Percentiles rank a stretch among this genome's conserved stretches.
Evolutionary conservation across 129 eudicot species (phyloP).

Genomic region (Helianthus annuus): HanXRQr2.0-SUNRISE NC_035448.2:9760961-9761460

Average conservation of each 20-base stretch:
- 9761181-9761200: constrained; percentile 97
- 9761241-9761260: constrained; percentile 89
- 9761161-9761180: constrained; percentile 38
- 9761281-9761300: constrained; percentile 92
- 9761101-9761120: constrained; percentile 37
- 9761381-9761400: constrained; percentile 29
- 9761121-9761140: constrained; percentile 33
- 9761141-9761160: constrained; percentile 11
- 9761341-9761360: background rate
- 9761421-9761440: constrained; percentile 92
- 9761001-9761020: constrained; percentile 12
- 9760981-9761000: constrained; percentile 5
- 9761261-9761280: constrained; percentile 85
- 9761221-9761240: constrained; percentile 89
- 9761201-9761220: constrained; percentile 90
- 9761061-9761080: constrained; percentile 16
- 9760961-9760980: background rate
- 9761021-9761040: constrained; percentile 25
- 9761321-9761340: background rate
- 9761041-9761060: constrained; percentile 39
- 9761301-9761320: constrained; percentile 61
- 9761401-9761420: constrained; percentile 91
- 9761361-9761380: constrained; percentile 12
- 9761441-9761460: constrained; percentile 88
- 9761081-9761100: constrained; percentile 29